Conservation (phyloP, 164 flowering plant genomes). For the Aristolochia californica region DNA sequence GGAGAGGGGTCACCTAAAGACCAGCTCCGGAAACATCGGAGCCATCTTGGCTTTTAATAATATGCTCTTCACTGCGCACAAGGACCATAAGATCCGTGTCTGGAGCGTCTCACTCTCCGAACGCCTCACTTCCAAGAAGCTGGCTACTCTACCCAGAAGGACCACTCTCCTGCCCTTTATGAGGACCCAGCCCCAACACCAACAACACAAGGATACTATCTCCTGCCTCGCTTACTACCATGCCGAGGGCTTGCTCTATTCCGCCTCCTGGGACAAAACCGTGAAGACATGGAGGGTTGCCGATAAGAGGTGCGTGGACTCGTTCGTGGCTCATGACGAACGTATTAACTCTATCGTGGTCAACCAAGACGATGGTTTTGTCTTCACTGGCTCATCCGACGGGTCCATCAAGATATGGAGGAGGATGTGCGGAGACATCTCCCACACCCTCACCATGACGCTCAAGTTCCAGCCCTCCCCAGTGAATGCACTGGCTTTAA, state of each 20-base stretch:
- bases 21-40: constrained; percentile 21
- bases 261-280: constrained; percentile 28
- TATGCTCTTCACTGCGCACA: constrained; percentile 25
- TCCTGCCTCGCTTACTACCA: constrained; percentile 39
- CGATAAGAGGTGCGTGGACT: constrained; percentile 21
- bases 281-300: constrained; percentile 26
- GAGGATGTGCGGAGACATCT: constrained; percentile 26
- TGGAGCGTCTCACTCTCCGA: constrained; percentile 19
- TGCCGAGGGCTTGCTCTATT: constrained; percentile 23
- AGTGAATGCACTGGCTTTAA: constrained; percentile 27
- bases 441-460: constrained; percentile 40
- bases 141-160: constrained; percentile 12
- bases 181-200: constrained; percentile 6
- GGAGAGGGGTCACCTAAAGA: constrained; percentile 23
- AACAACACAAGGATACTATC: constrained; percentile 26
- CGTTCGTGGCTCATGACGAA: constrained; percentile 29
- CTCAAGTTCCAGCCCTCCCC: constrained; percentile 35
- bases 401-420: constrained; percentile 45
- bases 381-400: constrained; percentile 30
- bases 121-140: constrained; percentile 9
- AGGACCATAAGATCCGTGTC: constrained; percentile 23
- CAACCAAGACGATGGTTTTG: constrained; percentile 31
- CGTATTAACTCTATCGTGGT: constrained; percentile 25
- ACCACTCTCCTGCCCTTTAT: constrained; percentile 2
- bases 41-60: constrained; percentile 24